Conservation (phyloP, 352 stramenopile species). For the Pythium aristosporum region DNA sequence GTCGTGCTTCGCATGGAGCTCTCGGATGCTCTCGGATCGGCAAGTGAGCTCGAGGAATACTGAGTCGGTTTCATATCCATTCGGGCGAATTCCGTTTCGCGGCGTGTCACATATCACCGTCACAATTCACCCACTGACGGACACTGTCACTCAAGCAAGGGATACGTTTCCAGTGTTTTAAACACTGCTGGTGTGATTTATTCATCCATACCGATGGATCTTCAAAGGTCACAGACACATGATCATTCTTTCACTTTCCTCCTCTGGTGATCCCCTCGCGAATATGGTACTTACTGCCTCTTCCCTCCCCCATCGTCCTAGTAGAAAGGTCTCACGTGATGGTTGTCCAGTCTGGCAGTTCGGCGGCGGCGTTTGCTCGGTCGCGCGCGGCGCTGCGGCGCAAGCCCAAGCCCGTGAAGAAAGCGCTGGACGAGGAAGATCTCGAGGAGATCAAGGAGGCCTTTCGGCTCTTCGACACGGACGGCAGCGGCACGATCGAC, state of each 20-base stretch:
- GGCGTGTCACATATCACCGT: constrained; percentile 18
- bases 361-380: constrained; percentile 27
- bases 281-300: not conserved
- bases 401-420: constrained; percentile 55
- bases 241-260: not conserved
- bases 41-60: not conserved
- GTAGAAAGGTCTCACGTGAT: not conserved
- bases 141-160: constrained; percentile 13
- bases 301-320: not conserved
- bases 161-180: constrained; percentile 18
- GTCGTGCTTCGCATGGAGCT: not conserved
- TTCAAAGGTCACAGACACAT: constrained; percentile 24
- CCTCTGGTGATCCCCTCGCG: too few relatives aligned
- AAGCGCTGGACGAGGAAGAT: constrained; percentile 90
- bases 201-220: constrained; percentile 3
- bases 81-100: constrained; percentile 23
- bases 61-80: not conserved
- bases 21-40: not conserved
- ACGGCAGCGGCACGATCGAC: constrained; percentile 90
- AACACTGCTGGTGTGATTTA: constrained; percentile 9
- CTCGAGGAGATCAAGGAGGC: constrained; percentile 94
- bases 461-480: constrained; percentile 94
- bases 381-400: constrained; percentile 27
- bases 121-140: not conserved
- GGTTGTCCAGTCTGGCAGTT: constrained; percentile 23